phyloP scores from a whole-genome alignment of 1,284 basidiomycete species.

The Papiliotrema terrestris region DNA sequence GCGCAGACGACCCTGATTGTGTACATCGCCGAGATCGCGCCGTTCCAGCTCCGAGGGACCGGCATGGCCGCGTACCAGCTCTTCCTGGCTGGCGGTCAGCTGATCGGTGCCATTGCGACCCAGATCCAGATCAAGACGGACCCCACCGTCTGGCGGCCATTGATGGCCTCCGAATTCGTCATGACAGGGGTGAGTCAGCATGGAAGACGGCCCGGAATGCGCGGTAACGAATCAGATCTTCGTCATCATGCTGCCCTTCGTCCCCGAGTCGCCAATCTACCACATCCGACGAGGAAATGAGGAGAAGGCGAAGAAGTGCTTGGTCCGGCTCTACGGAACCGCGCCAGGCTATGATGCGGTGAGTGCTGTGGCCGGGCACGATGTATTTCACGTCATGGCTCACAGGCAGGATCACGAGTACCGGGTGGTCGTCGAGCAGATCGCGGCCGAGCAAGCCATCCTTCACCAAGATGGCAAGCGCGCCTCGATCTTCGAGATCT shows the following conservation, averaged over 20 bases:
- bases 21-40: slow-evolving; percentile 4
- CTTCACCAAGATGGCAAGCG: neutral
- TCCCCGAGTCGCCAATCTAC: slow-evolving; percentile 11
- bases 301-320: slow-evolving; percentile 6
- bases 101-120: slow-evolving; percentile 2
- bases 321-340: slow-evolving; percentile 6
- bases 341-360: slow-evolving; percentile 10
- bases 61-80: slow-evolving; percentile 3
- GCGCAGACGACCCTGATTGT: slow-evolving; percentile 1
- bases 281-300: slow-evolving; percentile 7
- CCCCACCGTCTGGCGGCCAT: neutral
- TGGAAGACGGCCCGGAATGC: too few species aligned
- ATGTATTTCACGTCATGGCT: neutral
- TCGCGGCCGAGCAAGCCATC: slow-evolving; percentile 3
- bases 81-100: slow-evolving; percentile 1
- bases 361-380: neutral
- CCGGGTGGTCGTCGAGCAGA: slow-evolving; percentile 4
- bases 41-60: slow-evolving; percentile 5
- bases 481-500: slow-evolving; percentile 9
- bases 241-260: slow-evolving; percentile 3
- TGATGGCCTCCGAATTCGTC: slow-evolving; percentile 3
- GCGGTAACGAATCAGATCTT: neutral
- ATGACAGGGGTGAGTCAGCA: slow-evolving; percentile 1
- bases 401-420: slow-evolving; percentile 10
- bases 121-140: neutral